Percentiles rank a stretch among this genome's conserved stretches.
phyloP scores from a whole-genome alignment of 1,284 basidiomycete genomes.

The Ustilago tritici region DNA sequence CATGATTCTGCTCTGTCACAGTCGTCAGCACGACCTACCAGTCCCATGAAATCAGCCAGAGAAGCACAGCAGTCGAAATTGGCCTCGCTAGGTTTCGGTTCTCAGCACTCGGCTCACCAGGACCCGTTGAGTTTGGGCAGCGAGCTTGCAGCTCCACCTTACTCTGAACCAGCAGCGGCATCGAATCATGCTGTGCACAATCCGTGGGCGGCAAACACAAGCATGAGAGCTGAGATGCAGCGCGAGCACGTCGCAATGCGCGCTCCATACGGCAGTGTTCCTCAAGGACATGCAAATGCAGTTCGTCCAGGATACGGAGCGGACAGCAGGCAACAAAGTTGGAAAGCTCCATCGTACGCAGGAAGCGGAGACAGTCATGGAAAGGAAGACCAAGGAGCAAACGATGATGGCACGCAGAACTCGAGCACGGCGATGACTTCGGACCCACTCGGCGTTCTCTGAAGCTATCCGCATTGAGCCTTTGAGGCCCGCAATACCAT shows the following conservation, averaged over 20 bases:
- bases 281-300: background rate
- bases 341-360: slow-evolving; percentile 4
- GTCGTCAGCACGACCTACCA: slow-evolving; percentile 6
- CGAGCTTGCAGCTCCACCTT: background rate
- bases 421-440: slow-evolving; percentile 17
- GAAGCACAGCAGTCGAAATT: background rate
- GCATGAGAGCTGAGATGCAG: slow-evolving; percentile 43
- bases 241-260: slow-evolving; percentile 45
- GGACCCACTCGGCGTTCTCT: slow-evolving; percentile 39
- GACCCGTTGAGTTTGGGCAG: background rate
- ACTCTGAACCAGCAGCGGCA: background rate
- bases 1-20: background rate
- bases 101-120: background rate
- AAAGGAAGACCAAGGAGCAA: background rate
- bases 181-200: slow-evolving; percentile 21
- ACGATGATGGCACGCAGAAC: slow-evolving; percentile 1
- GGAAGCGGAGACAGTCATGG: background rate
- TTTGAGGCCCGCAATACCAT: background rate
- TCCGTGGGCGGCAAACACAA: slow-evolving; percentile 37
- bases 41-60: slow-evolving; percentile 13
- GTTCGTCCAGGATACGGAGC: slow-evolving; percentile 6
- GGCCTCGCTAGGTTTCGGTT: background rate
- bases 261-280: slow-evolving; percentile 1
- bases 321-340: slow-evolving; percentile 19
- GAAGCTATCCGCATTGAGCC: background rate